Evolutionary conservation across 2,329 filamentous ascomycete species (phyloP).

Genomic region (Nigrospora sphaerica): DNA sequence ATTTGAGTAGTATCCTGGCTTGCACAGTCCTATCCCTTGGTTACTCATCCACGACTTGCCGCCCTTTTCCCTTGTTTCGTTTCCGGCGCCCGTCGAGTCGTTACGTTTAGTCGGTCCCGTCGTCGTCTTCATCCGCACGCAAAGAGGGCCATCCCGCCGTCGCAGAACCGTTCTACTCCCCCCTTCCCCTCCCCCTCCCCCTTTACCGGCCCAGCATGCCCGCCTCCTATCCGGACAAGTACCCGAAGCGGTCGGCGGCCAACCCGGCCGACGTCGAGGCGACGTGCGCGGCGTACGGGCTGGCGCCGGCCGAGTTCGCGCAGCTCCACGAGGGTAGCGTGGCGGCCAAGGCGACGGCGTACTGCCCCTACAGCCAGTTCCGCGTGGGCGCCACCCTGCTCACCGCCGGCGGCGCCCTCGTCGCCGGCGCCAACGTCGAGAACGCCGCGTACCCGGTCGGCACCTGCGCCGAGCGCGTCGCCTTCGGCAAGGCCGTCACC

Average conservation of each 20-base stretch:
- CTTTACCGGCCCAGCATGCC: not conserved
- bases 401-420: constrained; percentile 38
- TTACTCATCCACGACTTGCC: no score
- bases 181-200: no score
- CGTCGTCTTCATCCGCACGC: no score
- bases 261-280: constrained; percentile 17
- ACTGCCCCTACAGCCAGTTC: constrained; percentile 92
- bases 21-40: no score
- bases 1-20: no score
- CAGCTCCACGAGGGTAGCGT: constrained; percentile 55
- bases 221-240: not conserved
- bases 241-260: constrained; percentile 14
- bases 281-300: constrained; percentile 32
- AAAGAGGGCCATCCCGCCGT: no score
- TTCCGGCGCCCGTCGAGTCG: no score
- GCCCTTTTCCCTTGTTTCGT: no score
- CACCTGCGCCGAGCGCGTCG: constrained; percentile 93
- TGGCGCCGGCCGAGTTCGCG: constrained; percentile 58
- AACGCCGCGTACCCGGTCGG: constrained; percentile 90
- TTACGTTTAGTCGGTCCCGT: no score
- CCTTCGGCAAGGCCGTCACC: constrained; percentile 71
- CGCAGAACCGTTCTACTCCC: no score
- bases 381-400: constrained; percentile 81
- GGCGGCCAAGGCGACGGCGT: constrained; percentile 70
- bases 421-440: constrained; percentile 83